Evolutionary conservation across 805 yeast species (phyloP), one percentile per base, ranked within the genome.

Genomic region (Hanseniaspora singularis): DNA sequence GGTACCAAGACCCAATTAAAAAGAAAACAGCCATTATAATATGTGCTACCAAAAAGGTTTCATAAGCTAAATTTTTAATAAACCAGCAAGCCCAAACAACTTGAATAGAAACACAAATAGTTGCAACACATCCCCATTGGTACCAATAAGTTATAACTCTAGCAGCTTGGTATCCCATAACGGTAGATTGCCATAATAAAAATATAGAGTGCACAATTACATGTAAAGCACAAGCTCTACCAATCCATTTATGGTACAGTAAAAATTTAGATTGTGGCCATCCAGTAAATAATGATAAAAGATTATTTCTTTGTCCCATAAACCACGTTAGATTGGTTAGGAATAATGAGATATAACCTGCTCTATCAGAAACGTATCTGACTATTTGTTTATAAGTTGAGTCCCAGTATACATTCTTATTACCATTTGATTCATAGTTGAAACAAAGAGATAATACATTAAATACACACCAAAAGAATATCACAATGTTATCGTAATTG

Each of bases 261-360:
- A 77, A 65, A 61, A 83, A 81, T 2, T 80, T 70, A 9, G 77
- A 66, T 53, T 70, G 74, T 3, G 76, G 62, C 72, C 83, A 73
- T 3, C 87, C 84, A 1, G 87, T 73, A 11, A 77, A 46, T 62
- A 64, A 65, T 49, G 73, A 69, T 56, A 82, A 64, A 32, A 84
- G 71, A 54, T 80, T 82, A 60, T 82, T 83, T 53, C 89, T 66
- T 23, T 81, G 80, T 4, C 82, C 82, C 61, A 82, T 77, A 47
- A 79, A 64, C 51, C 73, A 71, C 10, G 77, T 57, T 8, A 71
- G 58, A 2, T 84, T 83, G 50, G 77, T 65, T 49, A 75, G 46
- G 50, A 68, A 74, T 38, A 71, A 57, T 3, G 71, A 60, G 51
- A 72, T 59, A 22, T 72, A 51, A 27, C 72, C 79, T 10, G 75